Base-by-base conservation (phyloP, 768 basidiomycete genomes). In the Leccinum ochraceum region DNA sequence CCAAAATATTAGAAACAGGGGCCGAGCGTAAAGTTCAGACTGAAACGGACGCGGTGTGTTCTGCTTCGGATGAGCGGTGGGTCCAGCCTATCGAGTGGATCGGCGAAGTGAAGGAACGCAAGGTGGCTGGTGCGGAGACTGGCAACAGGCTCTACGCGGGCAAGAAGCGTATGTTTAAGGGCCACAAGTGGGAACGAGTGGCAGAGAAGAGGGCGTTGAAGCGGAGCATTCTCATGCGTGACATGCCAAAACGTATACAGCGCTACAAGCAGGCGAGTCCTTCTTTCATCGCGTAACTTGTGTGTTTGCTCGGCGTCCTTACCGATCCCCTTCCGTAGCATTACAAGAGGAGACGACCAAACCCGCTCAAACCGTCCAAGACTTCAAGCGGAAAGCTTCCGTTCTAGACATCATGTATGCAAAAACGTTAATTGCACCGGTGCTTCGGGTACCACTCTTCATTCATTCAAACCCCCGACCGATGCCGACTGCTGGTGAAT, bases 111-210 rank as follows among this genome's bases (percentile, higher is more conserved):
- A 71, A 75, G 66, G 72, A 75, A 57, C 80, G 78, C 70, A 71
- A 69, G 44, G 76, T 77, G 32, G 69, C 77, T 59, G 83, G 88
- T 58, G 75, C 82, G 54, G 79, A 86, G 60, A 67, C 80, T 67
- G 88, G 88, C 37, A 81, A 82, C 63, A 80, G 83, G 57, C 74
- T 93, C 65, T 94, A 94, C 64, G 84, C 87, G 10, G 86, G 80
- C 60, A 89, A 83, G 83, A 89, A 86, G 80, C 79, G 82, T 63
- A 94, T 94, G 92, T 94, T 94, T 85, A 94, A 94, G 80, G 92
- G 92, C n/a, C 92, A 94, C 80, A 89, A 83, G 67, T 92, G 89
- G 88, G 88, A 94, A 76, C 83, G 89, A 37, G 70, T 76, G 64
- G 79, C 78, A 65, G 79, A 77, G 59, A 78, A 79, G 69, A 78